Base-by-base conservation (phyloP, 75 land plant genomes). In the Pseudotsuga menziesii region DNA sequence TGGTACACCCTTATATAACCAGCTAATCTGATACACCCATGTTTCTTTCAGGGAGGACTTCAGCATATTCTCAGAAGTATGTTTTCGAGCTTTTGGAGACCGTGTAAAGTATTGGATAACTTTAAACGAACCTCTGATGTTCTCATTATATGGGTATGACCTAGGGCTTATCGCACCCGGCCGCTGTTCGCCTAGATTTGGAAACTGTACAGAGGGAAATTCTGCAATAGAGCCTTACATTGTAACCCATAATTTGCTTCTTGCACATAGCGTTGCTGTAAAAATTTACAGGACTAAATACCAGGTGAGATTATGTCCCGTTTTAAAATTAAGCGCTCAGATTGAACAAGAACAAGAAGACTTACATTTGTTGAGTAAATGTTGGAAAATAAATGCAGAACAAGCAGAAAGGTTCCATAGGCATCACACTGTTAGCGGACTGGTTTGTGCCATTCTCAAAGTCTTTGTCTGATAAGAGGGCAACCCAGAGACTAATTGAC, bases 81-180 rank as follows among this genome's bases (percentile, higher is more conserved):
- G 85, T 77, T 83, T 83, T 26, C n/a, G 17, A 25, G 74, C 67
- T 13, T 83, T 80, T 72, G 85, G 85, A 15, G 85, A 83, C 58
- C 83, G 85, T 3, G 85, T 83, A 19, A 83, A 83, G 63, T 39
- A 80, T 71, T 83, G 85, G 85, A 15, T 20, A 35, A 83, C 82
- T 4, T 0, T 83, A 20, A 83, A 83, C 39, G 85, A 83, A 78
- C 71, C 77, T 0, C 61, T 55, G 20, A 67, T 16, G 5, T 14
- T 59, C 58, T 56, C 74, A 16, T 23, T n/a, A 22, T 15, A 0
- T n/a, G 77, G 63, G 2, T 67, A 74, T 5, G 66, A 71, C 36
- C 6, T 52, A 58, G 85, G 85, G 20, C 52, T 61, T 25, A 3
- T 7, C 17, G 78, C 89, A 56, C 89, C 89, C 13, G 85, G 82